These are phyloP conservation scores for Neckera pumila DNA, from an alignment of 225 moss, liverwort and hornwort genomes.

Conservation along the genomic window DNA sequence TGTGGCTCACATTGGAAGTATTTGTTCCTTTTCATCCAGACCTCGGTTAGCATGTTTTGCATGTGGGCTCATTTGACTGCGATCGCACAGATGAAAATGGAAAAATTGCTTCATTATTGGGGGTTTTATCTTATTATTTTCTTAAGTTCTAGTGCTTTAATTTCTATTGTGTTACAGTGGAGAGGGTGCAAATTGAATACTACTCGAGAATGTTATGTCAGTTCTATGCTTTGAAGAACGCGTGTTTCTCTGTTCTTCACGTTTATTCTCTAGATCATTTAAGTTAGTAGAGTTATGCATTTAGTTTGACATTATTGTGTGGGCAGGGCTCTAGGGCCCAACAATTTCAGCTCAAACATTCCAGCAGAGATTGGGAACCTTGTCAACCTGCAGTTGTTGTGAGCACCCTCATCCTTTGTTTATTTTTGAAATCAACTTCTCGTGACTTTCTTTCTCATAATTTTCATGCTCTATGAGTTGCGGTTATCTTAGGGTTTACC, in stretches of 20 bases:
- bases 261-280: not conserved
- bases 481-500: not conserved
- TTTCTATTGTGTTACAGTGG: not conserved
- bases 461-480: not conserved
- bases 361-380: constrained; percentile 21
- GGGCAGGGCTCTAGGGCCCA: constrained; percentile 5
- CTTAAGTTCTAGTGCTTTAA: not conserved
- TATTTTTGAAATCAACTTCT: not conserved
- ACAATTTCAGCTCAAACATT: constrained; percentile 1
- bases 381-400: constrained; percentile 16
- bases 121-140: not conserved
- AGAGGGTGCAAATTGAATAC: not conserved
- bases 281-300: not conserved
- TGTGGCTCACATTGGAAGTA: not conserved
- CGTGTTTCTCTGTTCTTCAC: not conserved
- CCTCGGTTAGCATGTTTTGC: not conserved
- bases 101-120: not conserved
- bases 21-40: not conserved
- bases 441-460: not conserved
- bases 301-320: not conserved
- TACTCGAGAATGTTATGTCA: not conserved
- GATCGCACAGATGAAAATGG: not conserved
- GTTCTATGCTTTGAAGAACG: not conserved
- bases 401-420: not conserved
- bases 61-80: not conserved